Percentiles rank a stretch among this genome's conserved stretches.
Conservation (phyloP, 495 filamentous ascomycete genomes). For the Podospora didyma region DNA sequence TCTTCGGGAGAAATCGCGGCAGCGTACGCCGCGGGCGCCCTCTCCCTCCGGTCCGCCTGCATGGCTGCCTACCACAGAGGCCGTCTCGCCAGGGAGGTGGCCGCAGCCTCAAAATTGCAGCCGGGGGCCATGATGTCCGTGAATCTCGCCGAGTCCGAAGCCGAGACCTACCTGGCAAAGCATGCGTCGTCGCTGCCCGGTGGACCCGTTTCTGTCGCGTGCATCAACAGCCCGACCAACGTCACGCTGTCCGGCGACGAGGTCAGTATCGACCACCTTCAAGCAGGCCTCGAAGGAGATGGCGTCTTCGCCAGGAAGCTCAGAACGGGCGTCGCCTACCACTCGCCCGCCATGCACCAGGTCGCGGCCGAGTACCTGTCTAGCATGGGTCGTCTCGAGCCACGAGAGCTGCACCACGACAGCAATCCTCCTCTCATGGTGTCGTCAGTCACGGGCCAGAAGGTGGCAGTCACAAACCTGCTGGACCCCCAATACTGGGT, state of each 20-base stretch:
- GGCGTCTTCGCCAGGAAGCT: constrained; percentile 44
- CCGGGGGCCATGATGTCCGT: constrained; percentile 44
- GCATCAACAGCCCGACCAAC: constrained; percentile 46
- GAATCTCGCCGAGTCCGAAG: constrained; percentile 24
- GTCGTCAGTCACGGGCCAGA: constrained; percentile 33
- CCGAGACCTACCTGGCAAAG: constrained; percentile 19
- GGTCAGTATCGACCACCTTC: constrained; percentile 28
- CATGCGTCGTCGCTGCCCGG: background rate
- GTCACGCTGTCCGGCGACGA: constrained; percentile 41
- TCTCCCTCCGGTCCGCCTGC: constrained; percentile 43
- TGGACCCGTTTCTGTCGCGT: constrained; percentile 32
- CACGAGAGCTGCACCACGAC: background rate
- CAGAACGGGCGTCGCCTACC: constrained; percentile 38
- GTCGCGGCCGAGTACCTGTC: constrained; percentile 35
- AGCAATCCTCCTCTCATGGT: constrained; percentile 20
- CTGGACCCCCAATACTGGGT: constrained; percentile 37
- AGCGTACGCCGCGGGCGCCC: constrained; percentile 35
- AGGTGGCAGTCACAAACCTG: constrained; percentile 20
- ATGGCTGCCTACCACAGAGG: constrained; percentile 43
- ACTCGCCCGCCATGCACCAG: constrained; percentile 33
- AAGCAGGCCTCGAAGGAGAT: constrained; percentile 27
- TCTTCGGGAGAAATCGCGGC: constrained; percentile 57
- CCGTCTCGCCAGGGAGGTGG: constrained; percentile 21
- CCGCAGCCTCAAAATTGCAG: constrained; percentile 10
- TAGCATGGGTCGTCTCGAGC: constrained; percentile 15